A percentile compares a stretch with the other conserved stretches of the same genome.
Evolutionary conservation across 225 moss, liverwort and hornwort genomes (phyloP).

Genomic region (Thuidium tamariscinum): DNA sequence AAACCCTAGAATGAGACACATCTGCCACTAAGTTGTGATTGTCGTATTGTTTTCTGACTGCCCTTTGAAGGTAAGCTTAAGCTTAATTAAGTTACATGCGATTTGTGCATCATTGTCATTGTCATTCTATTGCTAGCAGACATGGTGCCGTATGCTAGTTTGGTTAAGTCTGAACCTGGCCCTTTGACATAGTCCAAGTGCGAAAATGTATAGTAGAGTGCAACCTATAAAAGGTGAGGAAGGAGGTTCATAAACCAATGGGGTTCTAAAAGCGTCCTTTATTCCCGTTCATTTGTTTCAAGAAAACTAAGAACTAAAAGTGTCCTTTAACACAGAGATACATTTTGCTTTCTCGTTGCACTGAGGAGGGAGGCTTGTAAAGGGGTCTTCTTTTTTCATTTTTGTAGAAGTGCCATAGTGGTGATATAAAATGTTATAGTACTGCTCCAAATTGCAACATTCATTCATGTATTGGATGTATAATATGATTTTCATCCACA

Average conservation of each 20-base stretch:
- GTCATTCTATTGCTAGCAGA: neutral
- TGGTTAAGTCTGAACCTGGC: no score
- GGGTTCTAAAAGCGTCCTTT: neutral
- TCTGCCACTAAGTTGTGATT: neutral
- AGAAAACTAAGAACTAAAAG: no score
- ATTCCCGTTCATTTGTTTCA: no score
- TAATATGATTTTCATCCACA: no score
- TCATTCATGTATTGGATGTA: no score
- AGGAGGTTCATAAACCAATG: accelerated
- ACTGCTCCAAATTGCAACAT: no score
- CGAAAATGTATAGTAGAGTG: neutral
- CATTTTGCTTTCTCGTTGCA: neutral
- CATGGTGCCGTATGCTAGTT: neutral
- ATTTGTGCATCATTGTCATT: neutral
- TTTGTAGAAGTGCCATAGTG: no score
- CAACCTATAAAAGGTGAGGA: neutral
- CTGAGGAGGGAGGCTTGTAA: no score
- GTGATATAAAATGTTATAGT: no score
- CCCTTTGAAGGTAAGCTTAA: neutral
- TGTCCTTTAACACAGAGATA: neutral
- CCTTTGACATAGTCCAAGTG: neutral
- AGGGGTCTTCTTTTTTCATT: no score
- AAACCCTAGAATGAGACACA: neutral
- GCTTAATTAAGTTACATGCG: neutral
- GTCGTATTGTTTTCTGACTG: neutral